Conservation (phyloP, 2,329 filamentous ascomycete genomes). For the Cladophialophora yegresii region DNA sequence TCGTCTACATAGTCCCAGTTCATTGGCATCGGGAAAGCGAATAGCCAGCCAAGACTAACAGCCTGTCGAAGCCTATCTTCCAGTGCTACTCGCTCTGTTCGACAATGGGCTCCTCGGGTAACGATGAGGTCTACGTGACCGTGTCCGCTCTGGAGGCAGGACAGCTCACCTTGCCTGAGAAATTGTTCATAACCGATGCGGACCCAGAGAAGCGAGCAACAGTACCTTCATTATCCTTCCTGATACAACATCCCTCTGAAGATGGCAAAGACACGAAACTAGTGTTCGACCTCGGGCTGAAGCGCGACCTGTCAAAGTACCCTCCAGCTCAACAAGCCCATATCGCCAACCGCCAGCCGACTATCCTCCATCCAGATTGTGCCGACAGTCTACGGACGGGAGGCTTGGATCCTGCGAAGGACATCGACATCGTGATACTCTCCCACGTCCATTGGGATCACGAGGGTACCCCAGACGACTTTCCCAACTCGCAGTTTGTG, state of each 20-base stretch:
- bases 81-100: background rate
- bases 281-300: constrained; percentile 59
- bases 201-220: constrained; percentile 49
- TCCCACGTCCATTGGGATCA: constrained; percentile 43
- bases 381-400: constrained; percentile 42
- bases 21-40: background rate
- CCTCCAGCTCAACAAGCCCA: constrained; percentile 46
- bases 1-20: background rate
- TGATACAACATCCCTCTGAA: constrained; percentile 51
- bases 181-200: constrained; percentile 51
- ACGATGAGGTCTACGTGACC: constrained; percentile 38
- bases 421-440: constrained; percentile 48
- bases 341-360: constrained; percentile 37
- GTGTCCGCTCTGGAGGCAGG: constrained; percentile 46
- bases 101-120: constrained; percentile 17
- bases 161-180: constrained; percentile 52
- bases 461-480: constrained; percentile 57
- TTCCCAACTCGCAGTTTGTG: constrained; percentile 51
- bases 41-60: background rate
- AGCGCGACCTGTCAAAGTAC: constrained; percentile 51
- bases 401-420: constrained; percentile 40
- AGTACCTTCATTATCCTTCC: constrained; percentile 57
- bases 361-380: constrained; percentile 36
- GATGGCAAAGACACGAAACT: constrained; percentile 39
- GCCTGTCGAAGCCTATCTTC: background rate